phyloP scores from a whole-genome alignment of 2,329 filamentous ascomycete species.

The Fusarium clavum region DNA sequence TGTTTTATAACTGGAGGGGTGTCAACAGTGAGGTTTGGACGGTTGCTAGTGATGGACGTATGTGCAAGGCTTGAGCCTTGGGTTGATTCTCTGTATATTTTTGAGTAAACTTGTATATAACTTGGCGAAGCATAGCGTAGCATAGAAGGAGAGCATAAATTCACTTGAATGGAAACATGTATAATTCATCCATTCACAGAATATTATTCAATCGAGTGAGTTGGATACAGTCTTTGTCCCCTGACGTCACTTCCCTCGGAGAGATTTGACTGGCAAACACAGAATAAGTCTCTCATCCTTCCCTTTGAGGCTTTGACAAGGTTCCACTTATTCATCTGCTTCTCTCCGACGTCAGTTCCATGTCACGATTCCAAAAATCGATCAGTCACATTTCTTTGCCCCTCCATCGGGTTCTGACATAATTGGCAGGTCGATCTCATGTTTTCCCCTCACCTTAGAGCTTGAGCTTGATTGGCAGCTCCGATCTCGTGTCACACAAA shows the following conservation, averaged over 20 bases:
- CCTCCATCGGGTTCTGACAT: not conserved
- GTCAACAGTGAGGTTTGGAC: slow-evolving; percentile 65
- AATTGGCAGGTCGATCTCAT: not conserved
- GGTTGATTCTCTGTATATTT: not conserved
- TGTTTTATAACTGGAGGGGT: slow-evolving; percentile 61
- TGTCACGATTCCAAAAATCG: not conserved
- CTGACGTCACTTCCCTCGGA: not conserved
- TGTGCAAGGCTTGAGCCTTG: slow-evolving; percentile 38
- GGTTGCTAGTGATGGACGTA: slow-evolving; percentile 27
- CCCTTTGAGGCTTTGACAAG: too few relatives aligned
- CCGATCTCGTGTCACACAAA: not conserved
- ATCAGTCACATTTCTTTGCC: not conserved
- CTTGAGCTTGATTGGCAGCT: not conserved
- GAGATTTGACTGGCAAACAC: not conserved
- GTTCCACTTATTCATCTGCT: not conserved
- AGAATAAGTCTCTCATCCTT: too few relatives aligned
- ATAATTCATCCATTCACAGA: not conserved
- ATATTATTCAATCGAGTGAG: not conserved
- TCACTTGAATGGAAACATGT: not conserved
- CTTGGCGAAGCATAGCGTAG: too few relatives aligned
- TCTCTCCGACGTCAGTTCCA: not conserved
- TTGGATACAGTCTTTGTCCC: not conserved
- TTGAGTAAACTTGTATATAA: not conserved
- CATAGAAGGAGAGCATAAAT: not conserved
- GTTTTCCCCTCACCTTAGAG: not conserved